Evolutionary conservation across 2,329 filamentous ascomycete genomes (phyloP).

Genomic region (Diaporthe vaccinii): DNA sequence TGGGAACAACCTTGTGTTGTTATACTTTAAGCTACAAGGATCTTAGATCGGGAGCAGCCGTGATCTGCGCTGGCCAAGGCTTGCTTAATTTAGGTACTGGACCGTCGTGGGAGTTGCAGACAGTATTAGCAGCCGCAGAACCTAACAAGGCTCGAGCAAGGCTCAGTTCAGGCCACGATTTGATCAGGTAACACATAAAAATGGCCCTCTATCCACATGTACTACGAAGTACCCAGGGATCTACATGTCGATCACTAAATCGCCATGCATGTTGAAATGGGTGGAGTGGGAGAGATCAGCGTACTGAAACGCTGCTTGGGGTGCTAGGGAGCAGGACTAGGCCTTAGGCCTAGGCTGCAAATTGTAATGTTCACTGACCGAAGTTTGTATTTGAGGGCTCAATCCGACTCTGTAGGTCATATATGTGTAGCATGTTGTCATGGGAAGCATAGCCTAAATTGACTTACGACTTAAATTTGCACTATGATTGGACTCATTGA

Average conservation of each 20-base stretch:
- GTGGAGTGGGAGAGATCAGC: slow-evolving; percentile 8
- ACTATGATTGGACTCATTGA: not conserved
- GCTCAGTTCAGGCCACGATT: not conserved
- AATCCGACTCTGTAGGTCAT: not conserved
- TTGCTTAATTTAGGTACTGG: not conserved
- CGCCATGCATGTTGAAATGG: not conserved
- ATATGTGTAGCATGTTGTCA: not conserved
- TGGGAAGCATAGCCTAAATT: not conserved
- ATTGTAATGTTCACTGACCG: not conserved
- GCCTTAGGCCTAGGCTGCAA: not conserved
- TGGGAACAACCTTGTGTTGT: not conserved
- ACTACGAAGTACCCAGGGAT: not conserved
- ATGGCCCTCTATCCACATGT: not conserved
- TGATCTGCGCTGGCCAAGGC: slow-evolving; percentile 14
- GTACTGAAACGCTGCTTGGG: not conserved
- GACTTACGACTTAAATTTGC: not conserved
- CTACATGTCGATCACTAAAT: not conserved
- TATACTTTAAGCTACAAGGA: not conserved
- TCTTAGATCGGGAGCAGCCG: slow-evolving; percentile 8
- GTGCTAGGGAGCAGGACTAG: not conserved
- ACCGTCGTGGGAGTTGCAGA: not conserved
- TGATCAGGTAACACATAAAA: not conserved
- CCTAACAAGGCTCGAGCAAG: too few species aligned
- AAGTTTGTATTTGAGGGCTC: not conserved
- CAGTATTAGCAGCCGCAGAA: not conserved